Conservation (phyloP, 306 rosid genomes). For the Elaeagnus macrophylla region DNA sequence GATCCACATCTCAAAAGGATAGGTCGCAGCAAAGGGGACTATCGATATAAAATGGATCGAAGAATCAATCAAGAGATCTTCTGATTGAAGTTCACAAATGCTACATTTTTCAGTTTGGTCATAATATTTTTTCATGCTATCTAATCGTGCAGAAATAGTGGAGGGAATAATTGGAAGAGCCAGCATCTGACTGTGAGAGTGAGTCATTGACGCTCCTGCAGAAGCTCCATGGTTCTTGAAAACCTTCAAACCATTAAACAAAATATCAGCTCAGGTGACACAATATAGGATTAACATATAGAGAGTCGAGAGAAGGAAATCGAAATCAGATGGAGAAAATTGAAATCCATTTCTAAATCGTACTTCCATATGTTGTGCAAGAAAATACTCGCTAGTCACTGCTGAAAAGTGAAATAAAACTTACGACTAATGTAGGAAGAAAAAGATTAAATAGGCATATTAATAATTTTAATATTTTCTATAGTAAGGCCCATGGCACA, state of each 20-base stretch:
- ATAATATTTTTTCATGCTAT: constrained; percentile 45
- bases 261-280: constrained; percentile 1
- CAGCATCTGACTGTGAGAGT: constrained; percentile 79
- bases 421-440: no score
- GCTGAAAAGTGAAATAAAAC: no score
- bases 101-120: constrained; percentile 49
- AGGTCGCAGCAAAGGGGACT: constrained; percentile 71
- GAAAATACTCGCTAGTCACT: no score
- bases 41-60: constrained; percentile 48
- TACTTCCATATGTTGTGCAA: background rate
- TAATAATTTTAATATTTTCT: no score
- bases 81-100: constrained; percentile 38
- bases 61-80: constrained; percentile 46
- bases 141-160: constrained; percentile 46
- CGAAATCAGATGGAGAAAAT: background rate
- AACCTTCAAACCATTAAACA: constrained; percentile 33
- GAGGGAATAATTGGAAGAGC: constrained; percentile 73
- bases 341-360: background rate
- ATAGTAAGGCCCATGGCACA: no score
- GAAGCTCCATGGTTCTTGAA: constrained; percentile 82
- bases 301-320: background rate
- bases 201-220: constrained; percentile 79
- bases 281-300: background rate
- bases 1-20: constrained; percentile 87
- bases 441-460: no score